These are phyloP conservation scores for Nidularia sp. DNA, from an alignment of 768 basidiomycete genomes.

Conservation along the genomic window DNA sequence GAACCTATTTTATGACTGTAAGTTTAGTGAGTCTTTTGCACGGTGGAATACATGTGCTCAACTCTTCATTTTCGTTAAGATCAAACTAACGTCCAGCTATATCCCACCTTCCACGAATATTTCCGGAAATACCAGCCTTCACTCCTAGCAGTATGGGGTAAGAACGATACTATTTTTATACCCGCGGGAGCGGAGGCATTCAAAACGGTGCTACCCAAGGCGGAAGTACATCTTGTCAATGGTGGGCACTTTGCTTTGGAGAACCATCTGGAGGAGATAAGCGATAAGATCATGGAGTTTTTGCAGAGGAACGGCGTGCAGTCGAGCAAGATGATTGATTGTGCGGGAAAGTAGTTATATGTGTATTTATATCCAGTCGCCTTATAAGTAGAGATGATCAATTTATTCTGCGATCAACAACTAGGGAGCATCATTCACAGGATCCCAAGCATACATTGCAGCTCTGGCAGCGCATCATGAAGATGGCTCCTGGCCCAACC, in stretches of 20 bases:
- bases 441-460: no score
- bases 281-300: conserved; percentile 21
- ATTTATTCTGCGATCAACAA: no score
- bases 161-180: conserved; percentile 38
- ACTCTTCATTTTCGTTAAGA: conserved; percentile 16
- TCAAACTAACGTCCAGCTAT: conserved; percentile 33
- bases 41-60: no score
- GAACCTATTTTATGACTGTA: conserved; percentile 30
- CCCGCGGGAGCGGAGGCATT: conserved; percentile 40
- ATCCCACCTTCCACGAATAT: conserved; percentile 41
- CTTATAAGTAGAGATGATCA: no score
- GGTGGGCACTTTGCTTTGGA: conserved; percentile 46
- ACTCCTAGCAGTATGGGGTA: conserved; percentile 45
- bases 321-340: no score
- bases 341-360: no score
- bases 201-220: conserved; percentile 29
- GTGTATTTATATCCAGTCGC: no score
- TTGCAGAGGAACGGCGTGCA: conserved; percentile 6
- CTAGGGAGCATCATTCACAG: no score
- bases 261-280: conserved; percentile 31
- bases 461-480: no score
- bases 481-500: no score
- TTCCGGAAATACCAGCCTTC: conserved; percentile 33
- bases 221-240: conserved; percentile 33
- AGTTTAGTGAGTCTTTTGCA: not conserved